phyloP scores from a whole-genome alignment of 2,329 filamentous ascomycete genomes.

The Bertia moriformis region DNA sequence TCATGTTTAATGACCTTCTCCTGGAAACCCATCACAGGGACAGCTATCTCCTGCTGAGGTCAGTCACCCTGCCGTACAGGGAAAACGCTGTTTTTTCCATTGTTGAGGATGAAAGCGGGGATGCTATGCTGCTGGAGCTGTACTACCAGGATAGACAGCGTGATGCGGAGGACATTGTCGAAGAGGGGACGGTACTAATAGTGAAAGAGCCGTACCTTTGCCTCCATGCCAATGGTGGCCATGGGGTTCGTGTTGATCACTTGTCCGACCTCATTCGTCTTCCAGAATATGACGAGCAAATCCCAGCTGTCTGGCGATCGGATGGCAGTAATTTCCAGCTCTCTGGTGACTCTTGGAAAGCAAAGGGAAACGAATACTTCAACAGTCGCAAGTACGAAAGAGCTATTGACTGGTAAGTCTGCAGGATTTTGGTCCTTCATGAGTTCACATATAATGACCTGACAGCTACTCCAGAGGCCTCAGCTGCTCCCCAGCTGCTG shows the following conservation, averaged over 20 bases:
- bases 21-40: background rate
- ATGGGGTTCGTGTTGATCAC: constrained; percentile 35
- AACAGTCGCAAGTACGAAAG: constrained; percentile 4
- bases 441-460: constrained; percentile 3
- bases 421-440: constrained; percentile 2
- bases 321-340: constrained; percentile 6
- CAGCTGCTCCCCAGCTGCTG: constrained; percentile 12
- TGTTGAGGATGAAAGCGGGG: constrained; percentile 22
- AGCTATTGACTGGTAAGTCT: constrained; percentile 7
- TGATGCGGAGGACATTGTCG: constrained; percentile 16
- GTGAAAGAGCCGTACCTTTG: constrained; percentile 41
- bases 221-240: constrained; percentile 17
- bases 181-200: constrained; percentile 18
- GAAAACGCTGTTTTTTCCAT: constrained; percentile 8
- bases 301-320: constrained; percentile 21
- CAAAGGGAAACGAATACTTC: constrained; percentile 17
- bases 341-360: too few species aligned
- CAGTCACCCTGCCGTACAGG: background rate
- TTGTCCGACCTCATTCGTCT: constrained; percentile 29
- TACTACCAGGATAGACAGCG: constrained; percentile 22
- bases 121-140: constrained; percentile 19
- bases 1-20: background rate
- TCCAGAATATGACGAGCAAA: constrained; percentile 14
- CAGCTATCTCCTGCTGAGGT: background rate
- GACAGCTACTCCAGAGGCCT: constrained; percentile 21